Percentiles rank a stretch among this genome's conserved stretches.
Conservation (phyloP, 2,329 filamentous ascomycete species). For the Myriangium duriaei region DNA sequence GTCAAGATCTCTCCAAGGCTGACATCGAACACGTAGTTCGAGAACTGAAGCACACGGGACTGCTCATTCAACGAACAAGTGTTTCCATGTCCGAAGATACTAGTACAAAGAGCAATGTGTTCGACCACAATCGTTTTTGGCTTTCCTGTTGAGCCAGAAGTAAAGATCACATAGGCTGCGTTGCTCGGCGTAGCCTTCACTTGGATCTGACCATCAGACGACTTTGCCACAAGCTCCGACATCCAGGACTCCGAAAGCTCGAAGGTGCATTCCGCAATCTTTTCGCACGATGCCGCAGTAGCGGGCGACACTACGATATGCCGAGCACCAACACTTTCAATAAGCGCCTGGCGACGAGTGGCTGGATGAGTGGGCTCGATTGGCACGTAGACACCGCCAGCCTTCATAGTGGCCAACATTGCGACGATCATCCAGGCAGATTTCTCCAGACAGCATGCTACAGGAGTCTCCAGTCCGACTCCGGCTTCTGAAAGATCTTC, state of each 20-base stretch:
- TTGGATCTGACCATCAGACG: neutral
- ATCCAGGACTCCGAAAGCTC: neutral
- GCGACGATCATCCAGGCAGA: constrained; percentile 19
- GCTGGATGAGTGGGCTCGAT: constrained; percentile 18
- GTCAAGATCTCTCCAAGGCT: constrained; percentile 12
- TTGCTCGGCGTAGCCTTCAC: constrained; percentile 30
- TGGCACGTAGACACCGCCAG: constrained; percentile 18
- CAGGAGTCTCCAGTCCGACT: constrained; percentile 11
- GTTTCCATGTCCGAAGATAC: constrained; percentile 13
- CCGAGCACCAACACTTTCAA: constrained; percentile 13
- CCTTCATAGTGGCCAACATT: constrained; percentile 20
- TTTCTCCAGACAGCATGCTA: constrained; percentile 19
- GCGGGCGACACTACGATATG: neutral
- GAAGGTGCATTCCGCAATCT: neutral
- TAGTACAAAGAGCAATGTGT: constrained; percentile 39
- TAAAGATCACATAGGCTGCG: constrained; percentile 41
- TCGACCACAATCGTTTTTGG: constrained; percentile 18
- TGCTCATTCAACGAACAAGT: neutral
- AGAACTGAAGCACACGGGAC: constrained; percentile 4
- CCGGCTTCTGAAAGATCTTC: constrained; percentile 10
- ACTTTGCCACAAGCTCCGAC: neutral
- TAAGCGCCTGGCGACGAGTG: constrained; percentile 18
- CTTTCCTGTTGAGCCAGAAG: constrained; percentile 18
- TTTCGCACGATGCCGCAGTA: neutral
- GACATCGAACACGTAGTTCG: constrained; percentile 10